Evolutionary conservation across 345 rosid genomes (phyloP), one percentile per base, ranked within the genome.

Genomic region (Excoecaria agallocha): DNA sequence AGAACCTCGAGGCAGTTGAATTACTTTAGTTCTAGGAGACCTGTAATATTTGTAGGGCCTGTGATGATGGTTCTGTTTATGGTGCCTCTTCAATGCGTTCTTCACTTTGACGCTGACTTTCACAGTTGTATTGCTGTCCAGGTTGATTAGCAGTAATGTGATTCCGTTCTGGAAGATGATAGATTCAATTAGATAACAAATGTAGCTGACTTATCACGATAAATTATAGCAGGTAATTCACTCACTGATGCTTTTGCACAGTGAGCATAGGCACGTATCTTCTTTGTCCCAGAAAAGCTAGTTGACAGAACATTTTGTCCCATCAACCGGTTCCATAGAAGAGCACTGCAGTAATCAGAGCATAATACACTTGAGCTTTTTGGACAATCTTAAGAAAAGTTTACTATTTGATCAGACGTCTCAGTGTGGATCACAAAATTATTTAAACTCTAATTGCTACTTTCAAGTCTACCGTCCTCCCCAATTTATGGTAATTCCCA

Each of bases 251-350:
- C 81, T 80, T 87, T 91, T 66, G 98, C 88, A 67, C 97, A 93
- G 65, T 95, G 98, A 17, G 96, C 79, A 72, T 95, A 95, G 0
- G 94, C 79, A 16, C 98, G 96, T 41, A 91, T 84, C 75, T 87
- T 89, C 48, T 86, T 86, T 1, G 85, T 82, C 75, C 92, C 93
- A 1, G 90, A 71, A 79, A 89, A 90, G 78, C 66, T 90, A 51
- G 98, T 86, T 39, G 76, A 79, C 17, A 93, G 80, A 80, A 86
- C 91, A 37, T 86, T 82, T 79, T 87, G 85, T 76, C 98, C 98
- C 99, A 95, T 91, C 67, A 95, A 80, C 72, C 79, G 82, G 68
- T 88, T 90, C 99, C 98, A 95, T 48, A 93, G 92, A 79, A 95
- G 97, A 73, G 97, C 97, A 64, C 98, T 94, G 90, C 85, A 77